Percentiles rank a stretch among this genome's conserved stretches.
Conservation (phyloP, 441 rosid species). For the Jatropha multifida region DNA sequence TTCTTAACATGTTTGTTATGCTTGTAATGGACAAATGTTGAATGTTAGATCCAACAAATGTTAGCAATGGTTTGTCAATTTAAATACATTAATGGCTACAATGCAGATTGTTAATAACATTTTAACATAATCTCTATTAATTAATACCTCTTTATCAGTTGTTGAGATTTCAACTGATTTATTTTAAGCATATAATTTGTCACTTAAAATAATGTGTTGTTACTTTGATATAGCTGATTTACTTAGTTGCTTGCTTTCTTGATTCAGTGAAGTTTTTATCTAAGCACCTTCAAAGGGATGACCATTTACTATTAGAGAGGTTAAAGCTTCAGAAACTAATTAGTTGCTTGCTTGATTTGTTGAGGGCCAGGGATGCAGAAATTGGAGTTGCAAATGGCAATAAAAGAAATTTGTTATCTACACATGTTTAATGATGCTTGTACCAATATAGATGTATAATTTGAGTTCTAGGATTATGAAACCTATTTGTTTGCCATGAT, state of each 20-base stretch:
- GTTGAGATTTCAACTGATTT: not conserved
- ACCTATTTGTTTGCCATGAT: too few species aligned
- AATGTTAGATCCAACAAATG: not conserved
- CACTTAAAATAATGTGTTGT: not conserved
- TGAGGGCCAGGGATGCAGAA: too few species aligned
- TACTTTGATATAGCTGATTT: not conserved
- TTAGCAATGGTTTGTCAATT: not conserved
- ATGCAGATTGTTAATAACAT: not conserved
- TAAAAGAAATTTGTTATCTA: too few species aligned
- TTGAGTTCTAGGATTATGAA: too few species aligned
- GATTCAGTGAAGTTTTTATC: conserved; percentile 81
- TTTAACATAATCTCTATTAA: not conserved
- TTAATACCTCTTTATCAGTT: not conserved
- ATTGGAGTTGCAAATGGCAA: too few species aligned
- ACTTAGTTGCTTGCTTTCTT: conserved; percentile 16
- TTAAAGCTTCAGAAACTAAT: conserved; percentile 57
- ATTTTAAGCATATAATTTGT: not conserved
- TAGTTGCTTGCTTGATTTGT: too few species aligned
- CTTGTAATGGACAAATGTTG: not conserved
- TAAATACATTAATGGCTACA: not conserved
- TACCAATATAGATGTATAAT: too few species aligned
- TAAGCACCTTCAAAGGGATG: conserved; percentile 81
- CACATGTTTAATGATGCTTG: too few species aligned
- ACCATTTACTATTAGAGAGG: conserved; percentile 87
- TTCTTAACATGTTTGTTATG: not conserved